Evolutionary conservation across 345 rosid species (phyloP), one percentile per base, ranked within the genome.

Genomic region (Dipteronia dyeriana): DNA sequence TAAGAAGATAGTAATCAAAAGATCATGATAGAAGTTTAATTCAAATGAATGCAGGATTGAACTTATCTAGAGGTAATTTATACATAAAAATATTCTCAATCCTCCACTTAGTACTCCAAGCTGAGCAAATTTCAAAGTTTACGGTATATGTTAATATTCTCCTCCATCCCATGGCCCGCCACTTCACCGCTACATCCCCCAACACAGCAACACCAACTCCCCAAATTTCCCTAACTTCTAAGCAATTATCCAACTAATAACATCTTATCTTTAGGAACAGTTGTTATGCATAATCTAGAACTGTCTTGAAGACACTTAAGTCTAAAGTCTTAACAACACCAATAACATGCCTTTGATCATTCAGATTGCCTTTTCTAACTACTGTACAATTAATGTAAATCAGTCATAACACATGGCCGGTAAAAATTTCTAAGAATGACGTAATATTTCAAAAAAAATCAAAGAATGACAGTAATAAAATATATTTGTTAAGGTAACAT

Each of bases 11-110:
- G 49, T 66, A 66, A 62, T 23, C 34, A 62, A 62, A 62, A n/a
- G 12, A 66, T 66, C 69, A 66, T 68, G 9, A 8, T 68, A 68
- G 49, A 68, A 3, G 31, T 17, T 8, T 67, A 67, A 67, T 47
- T 67, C 49, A 25, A 41, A 45, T 67, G 7, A 39, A 41, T 38
- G 26, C 22, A 39, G 47, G 70, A 67, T 41, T 41, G 11, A 41
- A 41, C 45, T 41, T 41, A 7, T 41, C 45, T 41, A 41, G 45
- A 10, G 2, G 45, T 41, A 7, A 41, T 1, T 41, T 41, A 7
- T 41, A 41, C 45, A 41, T 41, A 41, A 41, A 41, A 41, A 45
- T 10, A 45, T 45, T 9, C 49, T 2, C 49, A 45, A 45, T 45
- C 49, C 14, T 45, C 49, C 49, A 45, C 49, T 20, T 59, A 1